Conservation (phyloP, 2,329 filamentous ascomycete species). For the Escovopsis sp. region DNA sequence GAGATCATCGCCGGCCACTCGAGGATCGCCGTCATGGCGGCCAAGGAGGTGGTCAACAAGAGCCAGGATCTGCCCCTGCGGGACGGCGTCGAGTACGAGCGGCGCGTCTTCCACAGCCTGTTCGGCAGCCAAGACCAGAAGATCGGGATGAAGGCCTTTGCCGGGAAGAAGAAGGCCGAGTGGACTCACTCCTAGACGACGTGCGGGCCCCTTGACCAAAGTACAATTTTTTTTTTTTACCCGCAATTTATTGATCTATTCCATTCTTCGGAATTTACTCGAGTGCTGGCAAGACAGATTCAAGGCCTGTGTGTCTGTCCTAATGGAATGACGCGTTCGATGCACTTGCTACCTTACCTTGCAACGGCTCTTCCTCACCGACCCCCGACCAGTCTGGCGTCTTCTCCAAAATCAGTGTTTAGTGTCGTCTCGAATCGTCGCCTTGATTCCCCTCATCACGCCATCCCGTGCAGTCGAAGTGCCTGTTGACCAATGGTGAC, state of each 20-base stretch:
- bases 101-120: conserved; percentile 78
- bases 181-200: conserved; percentile 63
- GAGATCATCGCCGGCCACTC: conserved; percentile 82
- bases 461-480: background rate
- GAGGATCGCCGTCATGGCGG: conserved; percentile 72
- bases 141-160: conserved; percentile 91
- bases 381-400: background rate
- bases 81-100: conserved; percentile 90
- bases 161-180: conserved; percentile 82
- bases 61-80: conserved; percentile 79
- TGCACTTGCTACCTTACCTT: too few species aligned
- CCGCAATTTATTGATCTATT: background rate
- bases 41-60: conserved; percentile 98
- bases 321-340: background rate
- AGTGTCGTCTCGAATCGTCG: background rate
- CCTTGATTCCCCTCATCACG: background rate
- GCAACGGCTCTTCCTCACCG: background rate
- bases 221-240: background rate
- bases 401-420: background rate
- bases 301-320: too few species aligned
- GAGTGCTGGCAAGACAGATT: too few species aligned
- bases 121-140: conserved; percentile 97
- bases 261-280: background rate
- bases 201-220: background rate
- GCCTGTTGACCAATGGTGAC: conserved; percentile 3